These are phyloP conservation scores for Globisporangium megalacanthum DNA, from an alignment of 352 stramenopile genomes.

Conservation along the genomic window DNA sequence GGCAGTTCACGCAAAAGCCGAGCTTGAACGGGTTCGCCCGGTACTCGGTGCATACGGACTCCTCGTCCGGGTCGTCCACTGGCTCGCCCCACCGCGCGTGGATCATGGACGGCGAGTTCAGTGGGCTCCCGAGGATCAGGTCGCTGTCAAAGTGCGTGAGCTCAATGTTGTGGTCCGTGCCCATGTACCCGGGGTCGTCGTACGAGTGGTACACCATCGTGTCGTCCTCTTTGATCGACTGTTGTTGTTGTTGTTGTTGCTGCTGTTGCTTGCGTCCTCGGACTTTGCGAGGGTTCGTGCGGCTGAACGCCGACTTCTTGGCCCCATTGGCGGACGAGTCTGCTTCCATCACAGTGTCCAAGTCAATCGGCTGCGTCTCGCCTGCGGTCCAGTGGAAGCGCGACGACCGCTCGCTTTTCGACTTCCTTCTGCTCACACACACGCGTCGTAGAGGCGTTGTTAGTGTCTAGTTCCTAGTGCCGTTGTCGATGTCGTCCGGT, in stretches of 20 bases:
- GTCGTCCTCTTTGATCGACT: constrained; percentile 22
- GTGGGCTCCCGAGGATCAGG: constrained; percentile 67
- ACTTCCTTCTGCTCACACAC: constrained; percentile 16
- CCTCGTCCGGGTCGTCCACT: constrained; percentile 78
- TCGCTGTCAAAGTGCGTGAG: constrained; percentile 71
- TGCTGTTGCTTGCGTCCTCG: constrained; percentile 28
- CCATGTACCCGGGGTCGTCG: constrained; percentile 71
- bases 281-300: constrained; percentile 7
- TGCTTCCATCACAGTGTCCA: constrained; percentile 21
- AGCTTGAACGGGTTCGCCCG: constrained; percentile 80
- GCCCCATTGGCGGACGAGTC: constrained; percentile 9
- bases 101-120: constrained; percentile 75
- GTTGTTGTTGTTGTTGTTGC: constrained; percentile 20
- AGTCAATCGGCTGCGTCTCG: constrained; percentile 15
- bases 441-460: not conserved
- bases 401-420: constrained; percentile 26
- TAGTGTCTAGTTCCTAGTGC: no score
- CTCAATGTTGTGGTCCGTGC: constrained; percentile 37
- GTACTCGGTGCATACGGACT: constrained; percentile 78
- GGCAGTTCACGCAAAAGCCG: constrained; percentile 87
- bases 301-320: not conserved
- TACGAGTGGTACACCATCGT: constrained; percentile 66
- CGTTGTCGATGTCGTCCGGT: no score
- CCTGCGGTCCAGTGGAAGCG: constrained; percentile 21
- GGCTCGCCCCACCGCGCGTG: constrained; percentile 83